A percentile compares a stretch with the other conserved stretches of the same genome.
phyloP scores from a whole-genome alignment of 2,329 filamentous ascomycete species.

The Stromatinia cepivora region DNA sequence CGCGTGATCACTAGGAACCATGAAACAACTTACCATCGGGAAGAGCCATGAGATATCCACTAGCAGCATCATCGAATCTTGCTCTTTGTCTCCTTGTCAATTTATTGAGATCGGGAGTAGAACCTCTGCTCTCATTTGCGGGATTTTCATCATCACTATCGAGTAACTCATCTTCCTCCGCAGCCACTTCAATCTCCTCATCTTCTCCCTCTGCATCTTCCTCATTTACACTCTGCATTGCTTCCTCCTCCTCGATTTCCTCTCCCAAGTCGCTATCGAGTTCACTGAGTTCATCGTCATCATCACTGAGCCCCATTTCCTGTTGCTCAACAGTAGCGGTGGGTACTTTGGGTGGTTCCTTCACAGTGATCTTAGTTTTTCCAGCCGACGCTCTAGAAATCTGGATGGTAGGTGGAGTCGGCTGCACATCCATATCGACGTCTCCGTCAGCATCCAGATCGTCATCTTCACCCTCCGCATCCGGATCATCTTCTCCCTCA shows the following conservation, averaged over 20 bases:
- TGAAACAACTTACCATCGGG: constrained; percentile 42
- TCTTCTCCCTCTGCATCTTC: constrained; percentile 50
- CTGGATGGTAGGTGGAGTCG: constrained; percentile 39
- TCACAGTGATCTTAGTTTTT: constrained; percentile 36
- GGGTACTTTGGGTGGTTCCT: constrained; percentile 32
- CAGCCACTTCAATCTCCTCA: constrained; percentile 45
- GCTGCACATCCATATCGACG: constrained; percentile 40
- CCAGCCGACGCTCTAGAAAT: constrained; percentile 36
- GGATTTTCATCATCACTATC: constrained; percentile 45
- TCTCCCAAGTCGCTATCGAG: constrained; percentile 43
- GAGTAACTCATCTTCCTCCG: constrained; percentile 43
- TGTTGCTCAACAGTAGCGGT: constrained; percentile 38
- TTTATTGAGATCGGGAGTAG: constrained; percentile 63
- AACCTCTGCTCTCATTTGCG: constrained; percentile 52
- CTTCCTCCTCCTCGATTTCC: constrained; percentile 53
- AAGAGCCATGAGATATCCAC: constrained; percentile 46
- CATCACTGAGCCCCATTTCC: constrained; percentile 38
- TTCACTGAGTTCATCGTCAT: constrained; percentile 43
- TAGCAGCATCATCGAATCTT: constrained; percentile 53
- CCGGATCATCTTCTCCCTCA: constrained; percentile 44
- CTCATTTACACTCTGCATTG: constrained; percentile 43
- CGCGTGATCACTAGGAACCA: background rate
- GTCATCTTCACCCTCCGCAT: constrained; percentile 45
- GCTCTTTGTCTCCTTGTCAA: constrained; percentile 69
- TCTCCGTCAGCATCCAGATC: constrained; percentile 49